Conservation (phyloP, 352 stramenopile genomes). For the Phytophthora colocasiae region DNA sequence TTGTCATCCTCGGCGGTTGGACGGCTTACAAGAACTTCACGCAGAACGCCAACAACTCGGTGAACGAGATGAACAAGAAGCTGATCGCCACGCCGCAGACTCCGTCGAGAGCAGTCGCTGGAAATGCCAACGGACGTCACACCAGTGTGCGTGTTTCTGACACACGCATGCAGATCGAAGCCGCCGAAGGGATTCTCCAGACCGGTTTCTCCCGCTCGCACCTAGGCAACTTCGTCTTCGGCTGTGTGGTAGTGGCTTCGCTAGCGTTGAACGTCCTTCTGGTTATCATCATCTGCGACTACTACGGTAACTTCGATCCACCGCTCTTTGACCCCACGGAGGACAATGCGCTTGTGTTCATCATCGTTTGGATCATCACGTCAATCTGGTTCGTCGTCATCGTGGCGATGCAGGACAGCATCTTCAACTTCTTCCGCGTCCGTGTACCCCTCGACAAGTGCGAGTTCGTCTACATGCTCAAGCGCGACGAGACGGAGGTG, state of each 20-base stretch:
- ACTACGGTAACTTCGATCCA: conserved; percentile 40
- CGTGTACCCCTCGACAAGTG: conserved; percentile 33
- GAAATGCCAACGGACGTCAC: conserved; percentile 14
- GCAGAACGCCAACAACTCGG: conserved; percentile 30
- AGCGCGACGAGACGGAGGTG: conserved; percentile 39
- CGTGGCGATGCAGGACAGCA: conserved; percentile 22
- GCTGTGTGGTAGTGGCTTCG: conserved; percentile 20
- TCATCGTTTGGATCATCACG: conserved; percentile 41
- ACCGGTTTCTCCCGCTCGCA: conserved; percentile 31
- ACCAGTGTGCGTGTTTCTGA: conserved; percentile 24
- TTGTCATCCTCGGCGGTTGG: conserved; percentile 36
- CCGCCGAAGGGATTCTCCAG: conserved; percentile 21
- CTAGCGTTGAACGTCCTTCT: conserved; percentile 28
- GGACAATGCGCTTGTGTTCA: conserved; percentile 38
- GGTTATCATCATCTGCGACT: conserved; percentile 45
- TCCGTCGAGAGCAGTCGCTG: conserved; percentile 23
- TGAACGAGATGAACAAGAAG: conserved; percentile 47
- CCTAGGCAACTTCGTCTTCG: conserved; percentile 26
- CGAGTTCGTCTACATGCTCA: conserved; percentile 48
- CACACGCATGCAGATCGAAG: conserved; percentile 18
- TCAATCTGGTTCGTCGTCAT: conserved; percentile 39
- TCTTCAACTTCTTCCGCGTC: conserved; percentile 49
- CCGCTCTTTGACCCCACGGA: conserved; percentile 32
- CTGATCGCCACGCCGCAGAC: conserved; percentile 27
- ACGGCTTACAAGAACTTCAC: conserved; percentile 28